Evolutionary conservation across 257 asterid genomes (phyloP).

Genomic region (Handroanthus guayacan): DNA sequence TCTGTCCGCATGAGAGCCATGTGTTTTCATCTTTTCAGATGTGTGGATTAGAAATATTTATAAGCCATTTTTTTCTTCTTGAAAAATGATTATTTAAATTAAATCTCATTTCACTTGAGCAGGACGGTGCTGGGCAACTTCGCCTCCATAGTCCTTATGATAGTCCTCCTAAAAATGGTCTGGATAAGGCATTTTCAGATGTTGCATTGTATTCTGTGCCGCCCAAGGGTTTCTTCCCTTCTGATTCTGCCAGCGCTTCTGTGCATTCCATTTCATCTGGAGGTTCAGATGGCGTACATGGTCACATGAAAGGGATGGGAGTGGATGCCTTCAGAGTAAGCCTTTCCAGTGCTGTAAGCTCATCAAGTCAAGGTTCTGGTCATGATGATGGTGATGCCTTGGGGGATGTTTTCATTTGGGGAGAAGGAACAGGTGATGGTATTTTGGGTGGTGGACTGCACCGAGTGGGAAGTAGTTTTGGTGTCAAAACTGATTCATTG

Average conservation of each 20-base stretch:
- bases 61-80: constrained; percentile 17
- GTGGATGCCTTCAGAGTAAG: constrained; percentile 92
- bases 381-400: constrained; percentile 92
- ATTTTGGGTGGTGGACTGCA: constrained; percentile 78
- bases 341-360: constrained; percentile 97
- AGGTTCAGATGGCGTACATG: constrained; percentile 81
- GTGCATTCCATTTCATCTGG: constrained; percentile 81
- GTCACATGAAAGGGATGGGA: constrained; percentile 74
- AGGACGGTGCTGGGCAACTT: constrained; percentile 77
- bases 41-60: constrained; percentile 17
- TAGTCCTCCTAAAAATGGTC: constrained; percentile 83
- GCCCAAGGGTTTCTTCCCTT: constrained; percentile 77
- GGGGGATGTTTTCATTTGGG: constrained; percentile 65
- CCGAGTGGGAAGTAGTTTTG: constrained; percentile 55
- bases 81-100: constrained; percentile 31
- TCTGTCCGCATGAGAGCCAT: constrained; percentile 1
- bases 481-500: constrained; percentile 68
- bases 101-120: constrained; percentile 42
- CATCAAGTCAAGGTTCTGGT: constrained; percentile 98
- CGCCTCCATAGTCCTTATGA: constrained; percentile 79
- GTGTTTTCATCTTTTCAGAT: constrained; percentile 20
- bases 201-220: constrained; percentile 69
- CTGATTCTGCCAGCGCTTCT: constrained; percentile 78
- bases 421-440: constrained; percentile 67
- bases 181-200: constrained; percentile 80